phyloP scores from a whole-genome alignment of 2,329 filamentous ascomycete species.

The Hymenoscyphus albidus region DNA sequence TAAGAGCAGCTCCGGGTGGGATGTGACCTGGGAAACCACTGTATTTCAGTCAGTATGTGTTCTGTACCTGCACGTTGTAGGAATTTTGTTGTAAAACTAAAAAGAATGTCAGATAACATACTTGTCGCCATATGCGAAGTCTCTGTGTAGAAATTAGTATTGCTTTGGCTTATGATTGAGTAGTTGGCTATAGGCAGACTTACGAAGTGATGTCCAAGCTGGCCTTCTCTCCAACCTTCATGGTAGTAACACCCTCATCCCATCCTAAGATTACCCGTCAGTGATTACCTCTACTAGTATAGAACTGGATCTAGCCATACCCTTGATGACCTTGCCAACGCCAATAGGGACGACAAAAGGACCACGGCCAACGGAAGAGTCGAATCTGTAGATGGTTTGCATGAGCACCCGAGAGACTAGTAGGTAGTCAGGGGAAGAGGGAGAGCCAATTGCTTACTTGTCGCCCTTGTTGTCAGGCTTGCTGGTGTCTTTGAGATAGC shows the following conservation, averaged over 20 bases:
- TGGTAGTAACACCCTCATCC: conserved; percentile 80
- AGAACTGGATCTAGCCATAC: conserved; percentile 44
- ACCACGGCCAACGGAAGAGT: conserved; percentile 74
- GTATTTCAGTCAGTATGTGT: conserved; percentile 11
- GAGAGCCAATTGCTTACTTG: conserved; percentile 51
- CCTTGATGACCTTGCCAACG: conserved; percentile 78
- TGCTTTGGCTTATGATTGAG: background rate
- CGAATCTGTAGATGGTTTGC: conserved; percentile 61
- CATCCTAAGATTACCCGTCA: conserved; percentile 51
- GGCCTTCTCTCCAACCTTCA: conserved; percentile 89
- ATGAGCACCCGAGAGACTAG: background rate
- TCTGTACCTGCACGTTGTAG: background rate
- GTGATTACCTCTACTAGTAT: conserved; percentile 8
- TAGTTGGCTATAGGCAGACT: conserved; percentile 27
- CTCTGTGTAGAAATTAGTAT: conserved; percentile 42
- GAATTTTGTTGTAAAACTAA: background rate
- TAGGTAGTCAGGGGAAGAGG: background rate
- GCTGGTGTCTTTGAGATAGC: conserved; percentile 69
- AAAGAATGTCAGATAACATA: conserved; percentile 38
- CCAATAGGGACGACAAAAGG: conserved; percentile 78
- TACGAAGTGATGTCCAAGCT: conserved; percentile 77
- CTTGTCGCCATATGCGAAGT: conserved; percentile 62
- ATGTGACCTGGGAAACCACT: conserved; percentile 79
- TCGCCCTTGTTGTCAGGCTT: conserved; percentile 63
- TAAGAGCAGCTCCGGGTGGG: conserved; percentile 67